A percentile compares a stretch with the other conserved stretches of the same genome.
Evolutionary conservation across 2,329 filamentous ascomycete genomes (phyloP).

Genomic region (Botryotinia globosa): DNA sequence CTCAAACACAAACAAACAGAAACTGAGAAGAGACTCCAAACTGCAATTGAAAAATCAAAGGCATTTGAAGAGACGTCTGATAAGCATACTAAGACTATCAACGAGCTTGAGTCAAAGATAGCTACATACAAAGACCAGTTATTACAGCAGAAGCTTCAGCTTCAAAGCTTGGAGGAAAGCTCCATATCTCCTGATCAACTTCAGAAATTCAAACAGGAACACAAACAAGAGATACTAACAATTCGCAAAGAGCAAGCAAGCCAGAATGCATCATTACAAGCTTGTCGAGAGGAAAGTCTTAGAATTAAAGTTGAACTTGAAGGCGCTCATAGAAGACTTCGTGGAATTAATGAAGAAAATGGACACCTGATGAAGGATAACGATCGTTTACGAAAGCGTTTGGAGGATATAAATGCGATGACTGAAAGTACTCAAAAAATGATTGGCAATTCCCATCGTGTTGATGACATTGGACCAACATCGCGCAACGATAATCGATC

Average conservation of each 20-base stretch:
- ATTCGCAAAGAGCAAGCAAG: conserved; percentile 4
- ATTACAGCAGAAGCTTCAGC: conserved; percentile 3
- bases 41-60: not conserved
- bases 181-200: not conserved
- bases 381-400: conserved; percentile 8
- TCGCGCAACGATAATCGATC: not conserved
- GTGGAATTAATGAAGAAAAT: not conserved
- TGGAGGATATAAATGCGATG: not conserved
- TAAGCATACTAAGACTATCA: not conserved
- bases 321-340: not conserved
- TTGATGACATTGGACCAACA: not conserved
- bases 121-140: conserved; percentile 8
- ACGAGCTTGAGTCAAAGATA: not conserved
- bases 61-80: not conserved
- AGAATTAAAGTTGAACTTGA: not conserved
- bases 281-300: not conserved
- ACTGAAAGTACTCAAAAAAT: not conserved
- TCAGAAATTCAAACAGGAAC: not conserved
- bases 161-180: conserved; percentile 9
- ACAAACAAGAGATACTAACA: not conserved
- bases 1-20: conserved; percentile 15
- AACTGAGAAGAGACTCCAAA: not conserved
- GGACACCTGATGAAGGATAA: conserved; percentile 4
- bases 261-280: not conserved
- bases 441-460: not conserved